A percentile compares a stretch with the other conserved stretches of the same genome.
Conservation (phyloP, 2,329 filamentous ascomycete genomes). For the Microcyclospora tardicrescens region DNA sequence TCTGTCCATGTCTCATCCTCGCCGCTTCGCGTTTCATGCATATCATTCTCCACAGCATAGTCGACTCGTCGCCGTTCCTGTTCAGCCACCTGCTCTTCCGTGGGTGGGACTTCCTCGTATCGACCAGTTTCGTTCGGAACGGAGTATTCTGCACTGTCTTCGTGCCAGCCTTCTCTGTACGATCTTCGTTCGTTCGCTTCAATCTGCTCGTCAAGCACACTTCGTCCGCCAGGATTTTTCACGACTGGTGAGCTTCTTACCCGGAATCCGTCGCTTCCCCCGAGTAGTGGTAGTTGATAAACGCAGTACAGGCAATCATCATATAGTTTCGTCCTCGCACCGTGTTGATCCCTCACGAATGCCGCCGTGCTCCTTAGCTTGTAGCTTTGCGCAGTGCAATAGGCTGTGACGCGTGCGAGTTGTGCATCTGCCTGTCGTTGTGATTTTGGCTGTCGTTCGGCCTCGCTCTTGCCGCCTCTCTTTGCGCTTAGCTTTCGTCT, state of each 20-base stretch:
- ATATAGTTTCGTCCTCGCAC: constrained; percentile 88
- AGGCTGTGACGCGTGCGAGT: constrained; percentile 80
- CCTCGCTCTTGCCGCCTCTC: constrained; percentile 69
- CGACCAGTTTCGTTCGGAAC: constrained; percentile 8
- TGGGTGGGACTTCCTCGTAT: background rate
- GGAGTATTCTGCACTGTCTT: constrained; percentile 56
- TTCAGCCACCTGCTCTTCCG: background rate
- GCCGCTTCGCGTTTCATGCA: background rate
- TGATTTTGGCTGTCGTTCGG: constrained; percentile 80
- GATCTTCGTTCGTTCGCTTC: constrained; percentile 82
- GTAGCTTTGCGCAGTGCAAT: constrained; percentile 89
- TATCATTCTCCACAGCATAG: constrained; percentile 1
- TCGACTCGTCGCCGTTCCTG: background rate
- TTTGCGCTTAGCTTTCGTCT: constrained; percentile 49
- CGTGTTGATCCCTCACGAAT: constrained; percentile 77
- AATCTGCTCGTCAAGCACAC: constrained; percentile 86
- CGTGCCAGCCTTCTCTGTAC: constrained; percentile 83
- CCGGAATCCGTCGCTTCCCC: constrained; percentile 74
- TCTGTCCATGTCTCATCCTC: constrained; percentile 3
- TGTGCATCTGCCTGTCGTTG: constrained; percentile 62
- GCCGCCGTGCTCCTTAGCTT: constrained; percentile 79
- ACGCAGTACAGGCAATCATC: constrained; percentile 95
- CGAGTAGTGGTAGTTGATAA: constrained; percentile 80
- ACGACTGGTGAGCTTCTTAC: constrained; percentile 81
- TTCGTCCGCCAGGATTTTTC: constrained; percentile 86